Conservation (phyloP, 805 yeast genomes). For the Tetrapisispora phaffii region DNA sequence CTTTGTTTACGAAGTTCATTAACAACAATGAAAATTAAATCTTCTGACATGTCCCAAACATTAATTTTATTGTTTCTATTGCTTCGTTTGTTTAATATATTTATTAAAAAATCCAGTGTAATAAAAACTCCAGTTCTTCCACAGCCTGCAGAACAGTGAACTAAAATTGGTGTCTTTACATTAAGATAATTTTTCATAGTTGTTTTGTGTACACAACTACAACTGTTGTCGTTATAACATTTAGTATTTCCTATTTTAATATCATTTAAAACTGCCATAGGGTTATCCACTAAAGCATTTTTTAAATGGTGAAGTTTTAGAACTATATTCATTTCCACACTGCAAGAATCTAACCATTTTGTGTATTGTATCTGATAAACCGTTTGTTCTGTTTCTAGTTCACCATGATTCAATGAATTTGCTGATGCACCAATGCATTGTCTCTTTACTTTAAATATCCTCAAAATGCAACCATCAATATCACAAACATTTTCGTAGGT, state of each 20-base stretch:
- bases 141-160: constrained; percentile 95
- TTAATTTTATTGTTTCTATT: constrained; percentile 32
- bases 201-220: neutral
- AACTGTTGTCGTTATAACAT: neutral
- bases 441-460: constrained; percentile 22
- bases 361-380: constrained; percentile 66
- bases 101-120: constrained; percentile 45
- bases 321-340: constrained; percentile 35
- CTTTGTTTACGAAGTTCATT: constrained; percentile 58
- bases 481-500: constrained; percentile 24
- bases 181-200: neutral
- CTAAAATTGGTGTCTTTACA: constrained; percentile 41
- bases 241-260: neutral
- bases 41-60: constrained; percentile 36
- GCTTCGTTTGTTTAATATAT: constrained; percentile 28
- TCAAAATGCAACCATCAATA: constrained; percentile 27
- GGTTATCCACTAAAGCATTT: constrained; percentile 8
- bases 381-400: constrained; percentile 21
- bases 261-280: neutral
- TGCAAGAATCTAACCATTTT: constrained; percentile 79
- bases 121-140: constrained; percentile 91
- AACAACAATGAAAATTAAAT: constrained; percentile 50
- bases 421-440: neutral
- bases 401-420: constrained; percentile 11
- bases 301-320: constrained; percentile 27